Conservation (phyloP, 495 filamentous ascomycete species). For the Aspergillus asperescens region DNA sequence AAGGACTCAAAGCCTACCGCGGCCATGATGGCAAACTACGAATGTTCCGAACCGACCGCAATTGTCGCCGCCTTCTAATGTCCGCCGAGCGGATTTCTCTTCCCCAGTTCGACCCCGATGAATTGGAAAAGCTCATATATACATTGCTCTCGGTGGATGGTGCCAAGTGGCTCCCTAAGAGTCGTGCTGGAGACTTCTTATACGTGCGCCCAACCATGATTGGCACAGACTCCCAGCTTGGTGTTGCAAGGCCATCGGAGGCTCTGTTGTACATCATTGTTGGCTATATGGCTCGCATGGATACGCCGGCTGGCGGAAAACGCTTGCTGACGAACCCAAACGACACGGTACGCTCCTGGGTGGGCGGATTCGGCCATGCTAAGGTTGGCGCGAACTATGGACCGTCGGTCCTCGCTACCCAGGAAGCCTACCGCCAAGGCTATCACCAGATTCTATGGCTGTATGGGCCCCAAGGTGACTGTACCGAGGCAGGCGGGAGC, state of each 20-base stretch:
- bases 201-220: conserved; percentile 77
- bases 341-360: conserved; percentile 22
- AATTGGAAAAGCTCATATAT: conserved; percentile 53
- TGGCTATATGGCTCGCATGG: not conserved
- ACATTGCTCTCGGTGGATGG: not conserved
- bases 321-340: conserved; percentile 1
- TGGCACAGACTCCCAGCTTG: conserved; percentile 60
- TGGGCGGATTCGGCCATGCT: conserved; percentile 24
- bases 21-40: conserved; percentile 47
- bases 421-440: conserved; percentile 14
- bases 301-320: conserved; percentile 8
- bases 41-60: conserved; percentile 72
- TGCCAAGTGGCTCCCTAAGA: not conserved
- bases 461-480: conserved; percentile 59
- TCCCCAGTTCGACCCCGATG: conserved; percentile 58
- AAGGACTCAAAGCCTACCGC: conserved; percentile 19
- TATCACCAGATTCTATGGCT: conserved; percentile 30
- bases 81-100: conserved; percentile 66
- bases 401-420: conserved; percentile 15
- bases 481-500: conserved; percentile 91
- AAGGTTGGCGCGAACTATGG: conserved; percentile 33
- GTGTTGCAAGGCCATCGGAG: conserved; percentile 64
- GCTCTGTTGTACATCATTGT: conserved; percentile 68
- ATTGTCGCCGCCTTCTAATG: conserved; percentile 59
- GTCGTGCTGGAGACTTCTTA: conserved; percentile 26